phyloP scores from a whole-genome alignment of 192 early-diverging fungal species.

The Podila minutissima region DNA sequence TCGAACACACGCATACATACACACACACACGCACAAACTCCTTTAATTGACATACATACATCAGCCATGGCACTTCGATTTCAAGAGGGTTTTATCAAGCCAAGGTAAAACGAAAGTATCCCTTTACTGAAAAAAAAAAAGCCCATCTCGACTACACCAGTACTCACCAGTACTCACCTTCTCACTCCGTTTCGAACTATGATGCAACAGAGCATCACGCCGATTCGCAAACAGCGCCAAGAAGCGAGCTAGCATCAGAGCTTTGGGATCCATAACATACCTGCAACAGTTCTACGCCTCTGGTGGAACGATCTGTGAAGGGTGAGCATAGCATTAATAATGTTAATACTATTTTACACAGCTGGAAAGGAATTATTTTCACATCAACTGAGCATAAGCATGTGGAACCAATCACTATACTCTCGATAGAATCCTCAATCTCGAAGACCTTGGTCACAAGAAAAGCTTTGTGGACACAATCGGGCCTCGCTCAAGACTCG shows the following conservation, averaged over 20 bases:
- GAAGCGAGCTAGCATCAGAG: constrained; percentile 59
- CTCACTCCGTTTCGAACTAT: not conserved
- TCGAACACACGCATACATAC: not conserved
- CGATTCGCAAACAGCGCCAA: constrained; percentile 34
- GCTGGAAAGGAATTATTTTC: too few species aligned
- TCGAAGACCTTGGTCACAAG: not conserved
- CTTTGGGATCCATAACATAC: constrained; percentile 64
- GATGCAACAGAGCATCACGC: constrained; percentile 5
- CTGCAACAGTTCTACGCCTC: constrained; percentile 68
- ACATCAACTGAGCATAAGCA: too few species aligned
- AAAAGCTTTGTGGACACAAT: constrained; percentile 27
- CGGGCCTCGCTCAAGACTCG: constrained; percentile 20
- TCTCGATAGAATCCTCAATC: constrained; percentile 8
- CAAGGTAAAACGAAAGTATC: constrained; percentile 15
- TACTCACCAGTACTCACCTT: not conserved
- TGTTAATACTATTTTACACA: not conserved
- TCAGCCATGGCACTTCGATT: constrained; percentile 28
- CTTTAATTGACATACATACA: not conserved
- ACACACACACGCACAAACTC: not conserved
- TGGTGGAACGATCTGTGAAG: constrained; percentile 57
- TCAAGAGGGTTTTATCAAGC: constrained; percentile 39
- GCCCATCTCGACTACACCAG: not conserved
- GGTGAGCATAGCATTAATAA: constrained; percentile 37
- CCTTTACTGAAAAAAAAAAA: not conserved
- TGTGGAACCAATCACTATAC: too few species aligned